Evolutionary conservation across 306 rosid species (phyloP).

Genomic region (Castanea mollissima): DNA sequence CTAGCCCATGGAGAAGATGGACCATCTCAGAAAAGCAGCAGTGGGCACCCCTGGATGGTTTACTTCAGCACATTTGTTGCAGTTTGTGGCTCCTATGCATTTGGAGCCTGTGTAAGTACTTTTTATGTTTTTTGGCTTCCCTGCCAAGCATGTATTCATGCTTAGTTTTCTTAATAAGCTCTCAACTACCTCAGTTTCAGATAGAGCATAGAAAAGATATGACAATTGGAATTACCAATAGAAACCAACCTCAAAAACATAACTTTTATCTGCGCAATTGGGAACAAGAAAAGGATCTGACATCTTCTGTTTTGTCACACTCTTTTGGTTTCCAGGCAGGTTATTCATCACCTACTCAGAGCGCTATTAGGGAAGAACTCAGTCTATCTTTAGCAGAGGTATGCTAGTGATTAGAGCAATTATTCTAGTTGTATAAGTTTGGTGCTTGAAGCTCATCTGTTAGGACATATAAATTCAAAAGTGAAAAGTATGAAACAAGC

Average conservation of each 20-base stretch:
- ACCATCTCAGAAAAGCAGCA: conserved; percentile 20
- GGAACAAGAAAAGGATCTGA: not conserved
- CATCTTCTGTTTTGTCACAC: conserved; percentile 14
- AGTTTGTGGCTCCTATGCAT: conserved; percentile 83
- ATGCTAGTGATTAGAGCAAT: conserved; percentile 3
- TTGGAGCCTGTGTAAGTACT: conserved; percentile 77
- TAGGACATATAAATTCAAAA: not conserved
- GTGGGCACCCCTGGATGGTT: conserved; percentile 78
- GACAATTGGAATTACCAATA: not conserved
- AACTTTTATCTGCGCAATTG: not conserved
- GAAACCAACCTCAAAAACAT: not conserved
- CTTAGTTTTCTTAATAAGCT: not conserved
- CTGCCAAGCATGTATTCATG: not conserved
- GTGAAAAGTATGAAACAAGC: too few relatives aligned
- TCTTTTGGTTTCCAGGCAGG: conserved; percentile 58
- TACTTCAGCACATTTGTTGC: conserved; percentile 76
- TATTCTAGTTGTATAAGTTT: not conserved
- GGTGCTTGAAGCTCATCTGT: not conserved
- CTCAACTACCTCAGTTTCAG: not conserved
- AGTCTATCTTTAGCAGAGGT: conserved; percentile 69
- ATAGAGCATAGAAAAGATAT: not conserved
- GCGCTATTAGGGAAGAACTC: conserved; percentile 67
- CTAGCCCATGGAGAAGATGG: conserved; percentile 21
- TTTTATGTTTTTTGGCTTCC: not conserved
- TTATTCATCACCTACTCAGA: conserved; percentile 87